phyloP scores from a whole-genome alignment of 257 asterid species.

The Misopates orontium region DNA sequence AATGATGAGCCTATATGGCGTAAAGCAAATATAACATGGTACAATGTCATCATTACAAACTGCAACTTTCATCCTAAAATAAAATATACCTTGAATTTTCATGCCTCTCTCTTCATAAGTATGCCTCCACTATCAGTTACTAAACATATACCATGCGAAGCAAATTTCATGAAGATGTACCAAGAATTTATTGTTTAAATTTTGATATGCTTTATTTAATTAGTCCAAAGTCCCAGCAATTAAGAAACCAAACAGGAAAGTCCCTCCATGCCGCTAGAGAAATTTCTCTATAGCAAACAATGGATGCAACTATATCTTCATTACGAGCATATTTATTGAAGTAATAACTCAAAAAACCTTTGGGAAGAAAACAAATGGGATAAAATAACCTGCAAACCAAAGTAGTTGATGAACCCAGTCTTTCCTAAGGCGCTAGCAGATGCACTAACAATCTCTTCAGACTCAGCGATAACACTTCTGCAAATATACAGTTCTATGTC shows the following conservation, averaged over 20 bases:
- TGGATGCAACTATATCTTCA: neutral
- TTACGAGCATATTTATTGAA: neutral
- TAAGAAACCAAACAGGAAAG: too few species aligned
- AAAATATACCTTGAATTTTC: too few species aligned
- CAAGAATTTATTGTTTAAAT: neutral
- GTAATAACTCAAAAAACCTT: neutral
- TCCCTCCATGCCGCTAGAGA: too few species aligned
- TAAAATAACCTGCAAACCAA: conserved; percentile 80
- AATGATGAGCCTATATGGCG: too few species aligned
- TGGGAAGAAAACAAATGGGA: conserved; percentile 21
- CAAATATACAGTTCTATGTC: conserved; percentile 22
- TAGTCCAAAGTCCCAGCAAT: neutral
- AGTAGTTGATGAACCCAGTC: conserved; percentile 87
- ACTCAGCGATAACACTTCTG: conserved; percentile 80
- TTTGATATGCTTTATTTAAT: neutral
- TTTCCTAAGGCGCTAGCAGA: conserved; percentile 72
- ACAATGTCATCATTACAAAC: too few species aligned
- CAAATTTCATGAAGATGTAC: neutral
- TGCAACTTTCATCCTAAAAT: too few species aligned
- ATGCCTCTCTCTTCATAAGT: too few species aligned
- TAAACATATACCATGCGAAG: too few species aligned
- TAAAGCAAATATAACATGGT: too few species aligned
- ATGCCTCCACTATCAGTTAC: too few species aligned
- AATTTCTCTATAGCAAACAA: neutral
- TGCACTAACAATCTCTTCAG: conserved; percentile 66